phyloP scores from a whole-genome alignment of 495 filamentous ascomycete genomes.

The Cercophora scortea region DNA sequence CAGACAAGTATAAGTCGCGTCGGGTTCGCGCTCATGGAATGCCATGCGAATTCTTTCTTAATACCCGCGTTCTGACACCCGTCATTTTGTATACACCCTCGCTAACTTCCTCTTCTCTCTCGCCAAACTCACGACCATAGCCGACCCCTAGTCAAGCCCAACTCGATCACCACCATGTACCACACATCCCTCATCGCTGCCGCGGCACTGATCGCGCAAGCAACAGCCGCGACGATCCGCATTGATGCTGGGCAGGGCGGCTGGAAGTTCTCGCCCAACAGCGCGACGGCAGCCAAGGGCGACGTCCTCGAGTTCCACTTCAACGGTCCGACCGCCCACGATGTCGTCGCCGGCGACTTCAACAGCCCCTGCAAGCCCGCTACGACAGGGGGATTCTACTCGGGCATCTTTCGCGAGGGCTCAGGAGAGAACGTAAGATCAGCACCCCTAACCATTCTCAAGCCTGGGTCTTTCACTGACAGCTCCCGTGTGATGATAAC shows the following conservation, averaged over 20 bases:
- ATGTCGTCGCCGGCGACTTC: constrained; percentile 36
- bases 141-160: not conserved
- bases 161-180: not conserved
- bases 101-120: not conserved
- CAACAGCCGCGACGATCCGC: constrained; percentile 1
- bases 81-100: not conserved
- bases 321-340: constrained; percentile 30
- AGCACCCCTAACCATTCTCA: not conserved
- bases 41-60: no score
- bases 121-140: not conserved
- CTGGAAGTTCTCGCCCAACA: constrained; percentile 2
- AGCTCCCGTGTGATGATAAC: not conserved
- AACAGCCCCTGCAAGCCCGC: constrained; percentile 34
- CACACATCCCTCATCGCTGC: not conserved
- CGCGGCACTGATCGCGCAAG: not conserved
- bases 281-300: constrained; percentile 24
- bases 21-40: not conserved
- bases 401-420: constrained; percentile 26
- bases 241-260: constrained; percentile 6
- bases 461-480: not conserved
- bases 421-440: constrained; percentile 10
- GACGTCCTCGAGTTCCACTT: constrained; percentile 44
- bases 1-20: not conserved
- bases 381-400: constrained; percentile 29
- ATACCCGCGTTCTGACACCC: not conserved